These are phyloP conservation scores for Gryganskiella cystojenkinii DNA, from an alignment of 192 early-diverging fungal species.

Conservation along the genomic window DNA sequence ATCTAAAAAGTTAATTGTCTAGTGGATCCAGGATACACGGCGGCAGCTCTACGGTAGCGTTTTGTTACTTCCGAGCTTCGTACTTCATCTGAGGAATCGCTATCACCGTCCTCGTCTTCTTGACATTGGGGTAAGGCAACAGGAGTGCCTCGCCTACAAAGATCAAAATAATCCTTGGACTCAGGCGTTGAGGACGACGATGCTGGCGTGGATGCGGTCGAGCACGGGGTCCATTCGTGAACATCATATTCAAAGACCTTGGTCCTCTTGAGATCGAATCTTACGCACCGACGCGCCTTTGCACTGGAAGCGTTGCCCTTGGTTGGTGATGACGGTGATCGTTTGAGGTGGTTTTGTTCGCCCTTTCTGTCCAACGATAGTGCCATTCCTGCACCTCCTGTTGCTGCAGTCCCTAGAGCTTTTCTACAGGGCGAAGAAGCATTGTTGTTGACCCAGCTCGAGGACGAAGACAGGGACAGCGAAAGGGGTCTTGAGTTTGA, in stretches of 20 bases:
- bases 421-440: too few species aligned
- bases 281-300: conserved; percentile 6
- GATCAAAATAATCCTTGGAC: conserved; percentile 4
- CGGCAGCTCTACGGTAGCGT: too few species aligned
- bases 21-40: not conserved
- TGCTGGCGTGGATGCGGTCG: conserved; percentile 1
- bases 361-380: too few species aligned
- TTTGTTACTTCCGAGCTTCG: too few species aligned
- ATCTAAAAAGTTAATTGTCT: too few species aligned
- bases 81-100: too few species aligned
- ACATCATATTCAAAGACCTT: conserved; percentile 45
- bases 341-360: conserved; percentile 18
- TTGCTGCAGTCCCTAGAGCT: not conserved
- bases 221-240: conserved; percentile 1
- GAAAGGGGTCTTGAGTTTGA: not conserved
- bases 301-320: not conserved
- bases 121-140: too few species aligned
- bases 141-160: not conserved
- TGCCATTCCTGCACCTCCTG: too few species aligned
- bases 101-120: too few species aligned
- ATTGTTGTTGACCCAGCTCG: not conserved
- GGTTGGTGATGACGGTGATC: conserved; percentile 25
- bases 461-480: not conserved
- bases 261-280: conserved; percentile 27
- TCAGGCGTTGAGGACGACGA: not conserved